Conservation (phyloP, 805 yeast species). For the Starmerella gropengiesseri region DNA sequence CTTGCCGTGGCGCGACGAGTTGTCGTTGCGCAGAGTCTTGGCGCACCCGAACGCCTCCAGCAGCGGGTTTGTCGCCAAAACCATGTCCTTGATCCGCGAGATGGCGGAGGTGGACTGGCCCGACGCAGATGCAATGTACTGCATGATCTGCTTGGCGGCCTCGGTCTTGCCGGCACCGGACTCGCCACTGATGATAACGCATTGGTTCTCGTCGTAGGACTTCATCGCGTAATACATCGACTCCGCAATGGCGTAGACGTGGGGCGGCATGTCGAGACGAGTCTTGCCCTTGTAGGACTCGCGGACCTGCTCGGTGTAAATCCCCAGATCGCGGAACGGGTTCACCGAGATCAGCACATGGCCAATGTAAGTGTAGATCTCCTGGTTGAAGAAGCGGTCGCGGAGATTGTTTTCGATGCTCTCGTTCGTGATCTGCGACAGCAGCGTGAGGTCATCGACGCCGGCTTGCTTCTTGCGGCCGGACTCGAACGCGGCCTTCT, state of each 20-base stretch:
- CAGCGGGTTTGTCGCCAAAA: constrained; percentile 88
- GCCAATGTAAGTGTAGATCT: constrained; percentile 87
- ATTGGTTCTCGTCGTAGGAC: constrained; percentile 86
- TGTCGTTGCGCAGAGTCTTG: constrained; percentile 77
- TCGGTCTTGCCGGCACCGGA: constrained; percentile 98
- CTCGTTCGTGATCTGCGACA: constrained; percentile 81
- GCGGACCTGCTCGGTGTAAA: constrained; percentile 71
- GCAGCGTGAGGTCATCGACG: constrained; percentile 82
- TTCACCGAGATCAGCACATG: constrained; percentile 92
- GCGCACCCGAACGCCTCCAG: constrained; percentile 92
- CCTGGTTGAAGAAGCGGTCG: constrained; percentile 77
- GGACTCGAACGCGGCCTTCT: constrained; percentile 84
- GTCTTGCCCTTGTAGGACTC: constrained; percentile 79
- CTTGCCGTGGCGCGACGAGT: constrained; percentile 86
- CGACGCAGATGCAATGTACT: constrained; percentile 78
- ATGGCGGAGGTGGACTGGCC: constrained; percentile 59
- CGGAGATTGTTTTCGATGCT: constrained; percentile 84
- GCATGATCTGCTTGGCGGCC: constrained; percentile 97
- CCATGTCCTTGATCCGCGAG: constrained; percentile 89
- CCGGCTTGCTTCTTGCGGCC: constrained; percentile 95
- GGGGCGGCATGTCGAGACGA: constrained; percentile 94
- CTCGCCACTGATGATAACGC: constrained; percentile 95
- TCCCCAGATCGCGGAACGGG: constrained; percentile 93
- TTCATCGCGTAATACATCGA: constrained; percentile 91
- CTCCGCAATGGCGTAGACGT: constrained; percentile 96